Percentiles rank a stretch among this genome's conserved stretches.
These are phyloP conservation scores for Parafenestella ontariensis DNA, from an alignment of 2,329 filamentous ascomycete genomes.

Conservation along the genomic window DNA sequence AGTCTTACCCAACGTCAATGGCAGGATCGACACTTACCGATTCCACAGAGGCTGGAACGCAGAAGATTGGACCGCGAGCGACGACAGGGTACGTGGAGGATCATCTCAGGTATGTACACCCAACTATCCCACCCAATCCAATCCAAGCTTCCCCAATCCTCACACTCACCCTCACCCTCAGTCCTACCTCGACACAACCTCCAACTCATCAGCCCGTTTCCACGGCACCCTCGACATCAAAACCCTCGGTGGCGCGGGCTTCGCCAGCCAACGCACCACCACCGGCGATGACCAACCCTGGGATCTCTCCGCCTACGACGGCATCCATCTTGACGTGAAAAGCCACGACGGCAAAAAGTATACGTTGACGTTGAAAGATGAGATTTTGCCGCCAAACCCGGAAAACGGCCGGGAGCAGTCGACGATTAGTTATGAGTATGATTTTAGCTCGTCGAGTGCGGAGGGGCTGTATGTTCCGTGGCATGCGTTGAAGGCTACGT, in stretches of 20 bases:
- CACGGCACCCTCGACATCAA: conserved; percentile 74
- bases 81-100: conserved; percentile 81
- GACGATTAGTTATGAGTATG: conserved; percentile 73
- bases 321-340: conserved; percentile 63
- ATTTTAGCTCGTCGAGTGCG: conserved; percentile 25
- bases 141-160: too few relatives aligned
- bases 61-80: conserved; percentile 70
- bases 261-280: conserved; percentile 80
- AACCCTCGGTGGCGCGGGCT: conserved; percentile 80
- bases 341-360: conserved; percentile 71
- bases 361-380: conserved; percentile 77
- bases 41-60: conserved; percentile 63
- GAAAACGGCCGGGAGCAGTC: conserved; percentile 74
- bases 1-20: background rate
- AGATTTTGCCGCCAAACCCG: conserved; percentile 62
- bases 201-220: conserved; percentile 59
- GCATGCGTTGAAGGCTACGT: conserved; percentile 72
- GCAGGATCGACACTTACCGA: conserved; percentile 4
- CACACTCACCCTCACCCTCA: too few relatives aligned
- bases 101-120: conserved; percentile 64
- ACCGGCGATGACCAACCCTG: conserved; percentile 63
- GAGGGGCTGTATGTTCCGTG: conserved; percentile 65
- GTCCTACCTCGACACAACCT: conserved; percentile 59
- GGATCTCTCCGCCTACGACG: conserved; percentile 70
- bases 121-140: too few relatives aligned